phyloP scores from a whole-genome alignment of 768 basidiomycete species.

The Tremella fuciformis region DNA sequence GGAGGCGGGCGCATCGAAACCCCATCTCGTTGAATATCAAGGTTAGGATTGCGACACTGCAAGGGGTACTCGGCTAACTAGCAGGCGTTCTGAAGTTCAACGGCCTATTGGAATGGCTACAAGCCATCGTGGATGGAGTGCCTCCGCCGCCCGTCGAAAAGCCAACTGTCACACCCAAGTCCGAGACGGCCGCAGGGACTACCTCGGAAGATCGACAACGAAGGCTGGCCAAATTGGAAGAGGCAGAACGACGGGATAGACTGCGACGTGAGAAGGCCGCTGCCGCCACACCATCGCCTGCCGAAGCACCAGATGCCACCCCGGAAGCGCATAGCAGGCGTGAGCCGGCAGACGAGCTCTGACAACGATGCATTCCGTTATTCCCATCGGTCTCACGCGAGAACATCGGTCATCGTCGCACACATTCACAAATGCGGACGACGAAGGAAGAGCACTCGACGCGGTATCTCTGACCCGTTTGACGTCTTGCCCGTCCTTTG shows the following conservation, averaged over 20 bases:
- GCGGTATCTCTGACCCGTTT: no score
- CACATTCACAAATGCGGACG: no score
- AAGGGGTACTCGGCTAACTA: neutral
- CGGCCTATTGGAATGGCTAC: slow-evolving; percentile 67
- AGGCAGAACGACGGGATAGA: slow-evolving; percentile 43
- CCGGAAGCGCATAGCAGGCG: no score
- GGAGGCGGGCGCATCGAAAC: slow-evolving; percentile 54
- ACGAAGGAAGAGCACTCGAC: no score
- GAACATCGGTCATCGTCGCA: no score
- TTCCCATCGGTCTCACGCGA: no score
- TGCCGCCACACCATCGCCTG: no score
- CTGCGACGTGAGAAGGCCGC: slow-evolving; percentile 31
- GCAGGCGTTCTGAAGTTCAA: slow-evolving; percentile 69
- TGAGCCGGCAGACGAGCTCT: no score
- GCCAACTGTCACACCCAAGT: slow-evolving; percentile 12
- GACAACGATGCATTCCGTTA: no score
- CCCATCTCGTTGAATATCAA: slow-evolving; percentile 63
- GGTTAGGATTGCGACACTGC: slow-evolving; percentile 55
- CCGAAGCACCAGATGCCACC: no score
- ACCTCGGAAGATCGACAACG: slow-evolving; percentile 19
- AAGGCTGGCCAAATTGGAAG: slow-evolving; percentile 37
- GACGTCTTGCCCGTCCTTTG: no score
- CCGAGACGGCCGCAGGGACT: slow-evolving; percentile 13
- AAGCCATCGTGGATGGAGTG: slow-evolving; percentile 55
- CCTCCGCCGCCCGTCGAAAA: slow-evolving; percentile 41